Base-by-base conservation (phyloP, 148 eudicot genomes). In the Beta vulgaris region DNA sequence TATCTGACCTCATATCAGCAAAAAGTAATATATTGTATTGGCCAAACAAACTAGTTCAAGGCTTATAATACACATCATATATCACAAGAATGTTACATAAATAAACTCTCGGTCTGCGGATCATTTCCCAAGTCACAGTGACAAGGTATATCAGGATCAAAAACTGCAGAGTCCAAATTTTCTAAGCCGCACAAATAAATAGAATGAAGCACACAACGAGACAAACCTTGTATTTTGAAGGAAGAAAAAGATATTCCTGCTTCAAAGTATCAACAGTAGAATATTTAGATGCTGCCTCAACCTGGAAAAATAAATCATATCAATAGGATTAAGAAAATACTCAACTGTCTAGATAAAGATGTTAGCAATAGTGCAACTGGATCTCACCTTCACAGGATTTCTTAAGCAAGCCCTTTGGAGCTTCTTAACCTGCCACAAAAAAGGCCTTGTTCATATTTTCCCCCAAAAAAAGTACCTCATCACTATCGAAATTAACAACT, bases 401-500 rank as follows among this genome's bases (percentile, higher is more conserved):
- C 85, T 91, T 60, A 95, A 77, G 78, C 96, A 90, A 68, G 96
- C 94, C 79, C 91, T 87, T 77, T 95, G 92, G 65, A 95, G 94
- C 86, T 95, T 95, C 71, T 81, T 74, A 73, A 92, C 99, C 99
- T 95, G 89, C 73, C 75, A 36, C 15, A 55, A 70, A 9, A 23
- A 42, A n/a, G 34, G 34, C 19, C 32, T 40, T 63, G n/a, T n/a
- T 12, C 11, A 4, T 35, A 3, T 63, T 35, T n/a, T n/a, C 2
- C 10, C 3, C 10, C n/a, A 28, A 9, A 63, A 19, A 63, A 13
- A 59, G 19, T 1, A 25, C 43, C 44, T 63, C 40, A 7, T 63
- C 43, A 65, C n/a, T 39, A n/a, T 65, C 15, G 11, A 65, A 40
- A 10, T 62, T 8, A 18, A 49, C 18, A 70, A 11, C 23, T 68